Evolutionary conservation across 805 yeast genomes (phyloP).

Genomic region (Komagataella populi): DNA sequence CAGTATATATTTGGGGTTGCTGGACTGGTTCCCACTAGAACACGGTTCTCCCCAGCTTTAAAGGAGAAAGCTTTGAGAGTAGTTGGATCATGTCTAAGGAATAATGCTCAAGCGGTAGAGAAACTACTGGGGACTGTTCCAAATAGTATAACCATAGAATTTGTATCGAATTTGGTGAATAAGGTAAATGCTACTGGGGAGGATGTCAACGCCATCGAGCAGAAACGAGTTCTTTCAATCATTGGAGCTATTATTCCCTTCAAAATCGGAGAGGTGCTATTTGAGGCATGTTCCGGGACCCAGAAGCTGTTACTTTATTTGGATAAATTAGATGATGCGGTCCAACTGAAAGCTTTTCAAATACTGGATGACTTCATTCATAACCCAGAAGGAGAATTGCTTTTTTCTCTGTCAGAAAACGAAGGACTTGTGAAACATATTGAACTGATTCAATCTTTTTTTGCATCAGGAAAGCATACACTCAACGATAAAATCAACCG

Average conservation of each 20-base stretch:
- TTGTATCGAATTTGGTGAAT: slow-evolving; percentile 5
- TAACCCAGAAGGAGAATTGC: slow-evolving; percentile 20
- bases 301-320: not conserved
- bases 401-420: slow-evolving; percentile 5
- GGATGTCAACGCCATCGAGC: slow-evolving; percentile 19
- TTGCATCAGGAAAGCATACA: not conserved
- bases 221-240: slow-evolving; percentile 37
- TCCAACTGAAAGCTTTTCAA: slow-evolving; percentile 2
- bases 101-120: slow-evolving; percentile 36
- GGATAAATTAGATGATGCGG: slow-evolving; percentile 5
- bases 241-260: slow-evolving; percentile 30
- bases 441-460: not conserved
- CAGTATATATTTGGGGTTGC: slow-evolving; percentile 16
- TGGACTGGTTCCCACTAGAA: slow-evolving; percentile 11
- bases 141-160: slow-evolving; percentile 8
- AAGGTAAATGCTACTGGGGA: slow-evolving; percentile 4
- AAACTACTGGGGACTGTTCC: slow-evolving; percentile 5
- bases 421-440: not conserved
- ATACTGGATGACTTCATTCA: slow-evolving; percentile 4
- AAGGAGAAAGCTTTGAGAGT: slow-evolving; percentile 46
- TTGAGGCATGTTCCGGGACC: slow-evolving; percentile 3
- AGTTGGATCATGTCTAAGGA: slow-evolving; percentile 57
- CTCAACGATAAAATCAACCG: not conserved
- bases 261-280: slow-evolving; percentile 16
- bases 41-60: not conserved